phyloP scores from a whole-genome alignment of 305 asterid genomes.

The Solanum hybrid region DNA sequence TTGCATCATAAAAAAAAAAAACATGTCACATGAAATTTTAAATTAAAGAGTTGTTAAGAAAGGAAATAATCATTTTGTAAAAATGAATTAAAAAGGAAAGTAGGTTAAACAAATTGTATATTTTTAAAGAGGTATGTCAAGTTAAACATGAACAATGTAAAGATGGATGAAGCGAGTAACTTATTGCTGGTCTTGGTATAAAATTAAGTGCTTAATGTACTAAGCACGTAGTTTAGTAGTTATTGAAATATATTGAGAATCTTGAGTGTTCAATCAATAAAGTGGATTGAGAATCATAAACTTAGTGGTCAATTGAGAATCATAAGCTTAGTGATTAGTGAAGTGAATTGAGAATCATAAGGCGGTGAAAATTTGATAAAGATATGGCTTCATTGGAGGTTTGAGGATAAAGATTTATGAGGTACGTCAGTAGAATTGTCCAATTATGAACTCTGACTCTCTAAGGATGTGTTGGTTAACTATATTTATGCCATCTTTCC shows the following conservation, averaged over 20 bases:
- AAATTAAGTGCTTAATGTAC: neutral
- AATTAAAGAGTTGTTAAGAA: neutral
- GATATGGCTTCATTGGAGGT: neutral
- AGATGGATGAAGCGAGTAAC: neutral
- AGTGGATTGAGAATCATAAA: neutral
- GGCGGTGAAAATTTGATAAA: neutral
- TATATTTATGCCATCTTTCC: neutral
- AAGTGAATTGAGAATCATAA: neutral
- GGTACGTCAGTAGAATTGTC: neutral
- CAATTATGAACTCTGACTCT: neutral
- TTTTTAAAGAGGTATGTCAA: neutral
- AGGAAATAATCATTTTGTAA: neutral
- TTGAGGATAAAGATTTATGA: neutral
- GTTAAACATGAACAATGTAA: neutral
- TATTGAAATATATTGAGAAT: neutral
- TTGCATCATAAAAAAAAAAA: neutral
- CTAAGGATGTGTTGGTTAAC: neutral
- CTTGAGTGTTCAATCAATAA: neutral
- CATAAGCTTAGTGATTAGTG: too few species aligned
- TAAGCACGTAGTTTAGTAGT: neutral
- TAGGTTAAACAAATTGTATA: neutral
- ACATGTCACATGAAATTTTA: neutral
- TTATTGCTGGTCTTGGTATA: neutral
- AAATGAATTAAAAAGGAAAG: neutral
- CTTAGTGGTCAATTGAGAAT: neutral